Evolutionary conservation across 176 grass and related monocot genomes (phyloP), one percentile per base, ranked within the genome.

Genomic region (Avena sativa): DNA sequence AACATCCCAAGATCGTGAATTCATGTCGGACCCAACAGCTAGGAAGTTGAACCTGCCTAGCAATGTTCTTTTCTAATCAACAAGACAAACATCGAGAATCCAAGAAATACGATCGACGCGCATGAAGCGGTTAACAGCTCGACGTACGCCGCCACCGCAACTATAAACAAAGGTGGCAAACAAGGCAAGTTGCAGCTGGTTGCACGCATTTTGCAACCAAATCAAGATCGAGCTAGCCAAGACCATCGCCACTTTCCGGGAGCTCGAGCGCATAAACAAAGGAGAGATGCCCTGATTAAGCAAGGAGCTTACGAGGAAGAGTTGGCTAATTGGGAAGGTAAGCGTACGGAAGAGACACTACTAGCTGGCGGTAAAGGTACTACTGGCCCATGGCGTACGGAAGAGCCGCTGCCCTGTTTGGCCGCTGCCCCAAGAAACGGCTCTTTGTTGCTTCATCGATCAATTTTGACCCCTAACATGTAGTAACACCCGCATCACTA

Each of bases 351-450:
- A 30, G 62, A 30, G 62, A 65, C 47, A 25, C 32, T 52, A 25
- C 32, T 52, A 70, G 7, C 43, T 44, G 7, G 15, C 11, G 17
- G 36, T 15, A 7, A 4, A 57, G 14, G 21, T 6, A 3, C 48
- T 20, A 85, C 25, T 68, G 89, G 68, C 69, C 23, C 89, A 51
- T 88, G 70, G 81, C 1, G 76, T 46, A 70, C 36, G 70, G 86
- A 88, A 88, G 86, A 61, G 89, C 0, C 36, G 36, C 4, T 38
- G 36, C 36, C 36, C 36, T 38, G 36, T 38, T 38, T 38, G 36
- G 36, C 36, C 36, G 36, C 36, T 38, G 36, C 36, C 36, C 36
- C 36, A 38, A 38, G 36, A 38, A 38, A 38, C 36, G 36, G 36
- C 36, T 38, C 36, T 38, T 38, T 38, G 36, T 38, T 38, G 36